A percentile compares a stretch with the other conserved stretches of the same genome.
Evolutionary conservation across 768 basidiomycete genomes (phyloP).

Genomic region (Dentipellis sp.): DNA sequence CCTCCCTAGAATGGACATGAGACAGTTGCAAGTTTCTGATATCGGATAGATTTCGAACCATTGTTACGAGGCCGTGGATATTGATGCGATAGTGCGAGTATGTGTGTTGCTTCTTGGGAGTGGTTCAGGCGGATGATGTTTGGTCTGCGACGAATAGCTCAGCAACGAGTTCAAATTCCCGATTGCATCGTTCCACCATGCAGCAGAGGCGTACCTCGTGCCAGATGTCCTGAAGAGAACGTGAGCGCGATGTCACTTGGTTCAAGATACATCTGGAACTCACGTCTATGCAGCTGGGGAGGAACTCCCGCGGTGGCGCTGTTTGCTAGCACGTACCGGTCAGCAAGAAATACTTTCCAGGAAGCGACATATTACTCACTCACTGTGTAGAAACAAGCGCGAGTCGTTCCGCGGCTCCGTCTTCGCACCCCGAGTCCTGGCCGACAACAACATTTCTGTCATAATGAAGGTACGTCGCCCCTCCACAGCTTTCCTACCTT

Average conservation of each 20-base stretch:
- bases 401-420: constrained; percentile 78
- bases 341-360: not conserved
- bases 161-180: constrained; percentile 82
- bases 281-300: constrained; percentile 34
- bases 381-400: constrained; percentile 46
- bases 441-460: constrained; percentile 56
- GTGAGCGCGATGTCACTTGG: constrained; percentile 29
- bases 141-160: constrained; percentile 30
- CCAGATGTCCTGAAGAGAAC: constrained; percentile 66
- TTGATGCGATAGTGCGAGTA: constrained; percentile 64
- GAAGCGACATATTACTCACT: constrained; percentile 1
- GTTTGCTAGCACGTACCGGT: constrained; percentile 51
- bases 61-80: constrained; percentile 70
- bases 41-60: constrained; percentile 45
- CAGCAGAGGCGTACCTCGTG: constrained; percentile 76
- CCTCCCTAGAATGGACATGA: not conserved
- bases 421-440: constrained; percentile 69
- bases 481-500: not conserved
- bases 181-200: constrained; percentile 70
- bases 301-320: constrained; percentile 67
- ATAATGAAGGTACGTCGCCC: constrained; percentile 54
- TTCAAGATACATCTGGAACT: not conserved
- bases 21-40: not conserved
- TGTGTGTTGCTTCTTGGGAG: constrained; percentile 12
- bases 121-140: not conserved